Conservation (phyloP, 495 filamentous ascomycete species). For the Cercophora newfieldiana region DNA sequence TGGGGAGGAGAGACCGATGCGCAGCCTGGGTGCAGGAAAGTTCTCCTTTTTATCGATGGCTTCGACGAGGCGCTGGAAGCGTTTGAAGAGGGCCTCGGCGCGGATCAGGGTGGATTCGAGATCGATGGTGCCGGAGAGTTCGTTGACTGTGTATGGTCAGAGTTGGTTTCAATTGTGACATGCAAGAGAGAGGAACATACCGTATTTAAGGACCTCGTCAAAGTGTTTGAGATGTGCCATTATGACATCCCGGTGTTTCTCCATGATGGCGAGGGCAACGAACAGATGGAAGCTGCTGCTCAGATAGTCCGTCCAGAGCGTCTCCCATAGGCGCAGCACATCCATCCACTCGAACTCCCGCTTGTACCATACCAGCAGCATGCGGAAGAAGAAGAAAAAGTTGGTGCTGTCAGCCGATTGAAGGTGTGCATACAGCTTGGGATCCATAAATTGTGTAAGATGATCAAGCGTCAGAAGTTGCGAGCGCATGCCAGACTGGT, state of each 20-base stretch:
- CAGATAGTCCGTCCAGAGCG: constrained; percentile 89
- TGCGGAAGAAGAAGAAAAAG: constrained; percentile 99
- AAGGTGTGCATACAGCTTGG: constrained; percentile 86
- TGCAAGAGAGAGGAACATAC: constrained; percentile 51
- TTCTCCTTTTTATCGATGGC: constrained; percentile 86
- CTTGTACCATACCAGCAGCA: constrained; percentile 98
- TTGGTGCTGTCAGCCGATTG: constrained; percentile 90
- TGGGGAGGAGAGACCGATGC: constrained; percentile 8
- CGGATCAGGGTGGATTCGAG: constrained; percentile 78
- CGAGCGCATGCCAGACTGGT: constrained; percentile 91
- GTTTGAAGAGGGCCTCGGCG: constrained; percentile 83
- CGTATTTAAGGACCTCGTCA: constrained; percentile 95
- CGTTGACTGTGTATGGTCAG: constrained; percentile 66
- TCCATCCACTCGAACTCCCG: constrained; percentile 91
- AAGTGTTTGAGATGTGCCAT: constrained; percentile 94
- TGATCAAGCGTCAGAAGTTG: constrained; percentile 91
- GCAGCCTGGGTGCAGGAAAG: constrained; percentile 60
- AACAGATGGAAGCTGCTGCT: constrained; percentile 92
- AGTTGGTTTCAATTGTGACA: not conserved
- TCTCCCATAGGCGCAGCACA: constrained; percentile 87
- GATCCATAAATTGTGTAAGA: constrained; percentile 93
- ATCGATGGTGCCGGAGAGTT: constrained; percentile 90
- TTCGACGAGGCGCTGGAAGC: constrained; percentile 84
- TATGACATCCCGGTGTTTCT: constrained; percentile 90
- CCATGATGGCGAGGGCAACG: constrained; percentile 89